Percentiles rank a stretch among this genome's conserved stretches.
These are phyloP conservation scores for Tuber borchii DNA, from an alignment of 495 filamentous ascomycete species.

Conservation along the genomic window DNA sequence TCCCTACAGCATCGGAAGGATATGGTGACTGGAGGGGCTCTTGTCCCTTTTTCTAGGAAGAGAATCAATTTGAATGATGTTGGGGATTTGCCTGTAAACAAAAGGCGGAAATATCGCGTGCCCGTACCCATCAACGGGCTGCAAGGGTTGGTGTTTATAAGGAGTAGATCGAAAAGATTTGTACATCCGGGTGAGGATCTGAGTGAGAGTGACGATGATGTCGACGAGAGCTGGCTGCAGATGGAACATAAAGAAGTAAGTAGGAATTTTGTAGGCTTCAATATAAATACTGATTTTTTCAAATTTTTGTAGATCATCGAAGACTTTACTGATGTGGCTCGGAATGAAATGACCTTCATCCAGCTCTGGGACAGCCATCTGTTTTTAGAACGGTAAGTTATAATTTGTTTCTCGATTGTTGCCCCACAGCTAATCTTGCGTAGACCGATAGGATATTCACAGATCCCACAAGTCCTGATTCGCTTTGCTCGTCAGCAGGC, in stretches of 20 bases:
- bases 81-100: constrained; percentile 18
- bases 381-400: constrained; percentile 38
- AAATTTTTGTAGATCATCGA: constrained; percentile 39
- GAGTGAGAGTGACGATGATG: constrained; percentile 42
- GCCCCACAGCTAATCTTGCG: not conserved
- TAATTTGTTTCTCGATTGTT: not conserved
- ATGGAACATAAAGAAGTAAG: constrained; percentile 42
- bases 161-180: constrained; percentile 39
- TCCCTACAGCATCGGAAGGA: constrained; percentile 22
- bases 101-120: constrained; percentile 29
- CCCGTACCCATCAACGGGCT: constrained; percentile 31
- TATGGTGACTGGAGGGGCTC: not conserved
- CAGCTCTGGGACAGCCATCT: constrained; percentile 40
- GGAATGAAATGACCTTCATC: constrained; percentile 37
- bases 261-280: constrained; percentile 9
- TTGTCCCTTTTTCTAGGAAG: constrained; percentile 11
- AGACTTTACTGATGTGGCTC: constrained; percentile 39
- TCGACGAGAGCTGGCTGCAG: constrained; percentile 39
- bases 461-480: constrained; percentile 34
- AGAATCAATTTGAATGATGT: constrained; percentile 34
- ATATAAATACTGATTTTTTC: constrained; percentile 8
- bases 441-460: constrained; percentile 29
- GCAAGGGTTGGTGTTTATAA: constrained; percentile 33
- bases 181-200: constrained; percentile 33
- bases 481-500: constrained; percentile 33